Base-by-base conservation (phyloP, 192 early-diverging fungal species). In the Gigaspora rosea region DNA sequence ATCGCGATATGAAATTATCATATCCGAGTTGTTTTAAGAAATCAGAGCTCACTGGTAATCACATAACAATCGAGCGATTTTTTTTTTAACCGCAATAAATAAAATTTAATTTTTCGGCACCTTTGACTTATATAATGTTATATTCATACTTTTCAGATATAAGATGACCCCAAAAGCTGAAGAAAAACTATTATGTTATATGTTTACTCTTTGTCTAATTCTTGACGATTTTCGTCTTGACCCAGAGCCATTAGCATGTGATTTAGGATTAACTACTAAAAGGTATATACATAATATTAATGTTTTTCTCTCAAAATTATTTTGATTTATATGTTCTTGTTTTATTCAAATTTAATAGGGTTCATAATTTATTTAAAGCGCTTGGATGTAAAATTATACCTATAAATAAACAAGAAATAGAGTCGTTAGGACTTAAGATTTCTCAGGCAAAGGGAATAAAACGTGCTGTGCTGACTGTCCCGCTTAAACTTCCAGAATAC, bases 121-220 rank as follows among this genome's bases (percentile, higher is more conserved):
- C 27, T 27, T 1, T 27, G 27, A 27, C 27, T 27, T 27, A 27
- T 27, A 27, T 27, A 56, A 16, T 49, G 15, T 32, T 27, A 52
- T 51, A 48, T 61, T 72, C 50, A 71, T 20, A n/a, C 15, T 15
- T 32, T 41, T 20, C 66, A 80, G 77, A 65, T 76, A 79, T 57
- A 86, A 76, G 58, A 87, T 85, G 74, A 91, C 91, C 22, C 80
- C 90, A 75, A 80, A 87, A 22, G 87, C 85, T 54, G 90, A 91
- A 73, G 93, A 93, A 82, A 93, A 88, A 82, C 85, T 97, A 8
- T 81, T 92, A 13, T 92, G 90, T 75, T 92, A 94, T 78, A 93
- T 95, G 68, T 78, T 93, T 54, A 87, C 88, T 13, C 80, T 95
- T 56, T 86, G 86, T 74, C 82, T 97, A 76, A 88, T 86, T 11